Percentiles rank a stretch among this genome's conserved stretches.
These are phyloP conservation scores for Chaetomium tenue DNA, from an alignment of 495 filamentous ascomycete genomes.

Conservation along the genomic window DNA sequence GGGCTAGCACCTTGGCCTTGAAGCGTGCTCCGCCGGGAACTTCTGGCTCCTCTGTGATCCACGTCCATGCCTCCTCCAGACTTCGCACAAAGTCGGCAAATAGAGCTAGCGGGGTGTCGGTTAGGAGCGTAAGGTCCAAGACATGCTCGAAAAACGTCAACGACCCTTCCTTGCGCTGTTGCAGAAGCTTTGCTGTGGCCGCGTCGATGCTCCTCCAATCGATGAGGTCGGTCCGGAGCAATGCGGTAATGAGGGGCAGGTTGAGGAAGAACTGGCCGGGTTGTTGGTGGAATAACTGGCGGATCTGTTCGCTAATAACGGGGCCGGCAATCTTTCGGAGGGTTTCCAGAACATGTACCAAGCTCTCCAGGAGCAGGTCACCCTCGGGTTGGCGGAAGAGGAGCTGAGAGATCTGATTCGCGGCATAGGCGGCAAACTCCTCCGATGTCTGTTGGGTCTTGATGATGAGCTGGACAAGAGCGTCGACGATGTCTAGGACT, in stretches of 20 bases:
- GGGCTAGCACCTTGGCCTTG: slow-evolving; percentile 67
- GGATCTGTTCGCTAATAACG: slow-evolving; percentile 66
- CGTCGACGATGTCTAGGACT: slow-evolving; percentile 63
- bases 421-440: slow-evolving; percentile 63
- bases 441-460: slow-evolving; percentile 60
- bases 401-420: slow-evolving; percentile 65
- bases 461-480: slow-evolving; percentile 53
- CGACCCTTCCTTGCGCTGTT: slow-evolving; percentile 62
- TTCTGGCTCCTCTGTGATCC: slow-evolving; percentile 71
- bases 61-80: slow-evolving; percentile 74
- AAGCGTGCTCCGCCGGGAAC: slow-evolving; percentile 64
- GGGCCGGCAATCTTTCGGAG: slow-evolving; percentile 75
- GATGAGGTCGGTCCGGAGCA: slow-evolving; percentile 69
- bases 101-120: slow-evolving; percentile 69
- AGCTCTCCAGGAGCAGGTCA: slow-evolving; percentile 72
- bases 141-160: slow-evolving; percentile 73
- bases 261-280: slow-evolving; percentile 77
- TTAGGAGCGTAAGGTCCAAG: slow-evolving; percentile 72
- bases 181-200: slow-evolving; percentile 67
- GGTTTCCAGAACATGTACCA: slow-evolving; percentile 76
- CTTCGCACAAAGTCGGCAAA: slow-evolving; percentile 84
- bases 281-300: slow-evolving; percentile 62
- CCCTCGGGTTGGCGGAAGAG: slow-evolving; percentile 58
- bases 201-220: slow-evolving; percentile 79
- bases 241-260: slow-evolving; percentile 68